Conservation (phyloP, 331 rosid species). For the Pyrus hybrid region DNA sequence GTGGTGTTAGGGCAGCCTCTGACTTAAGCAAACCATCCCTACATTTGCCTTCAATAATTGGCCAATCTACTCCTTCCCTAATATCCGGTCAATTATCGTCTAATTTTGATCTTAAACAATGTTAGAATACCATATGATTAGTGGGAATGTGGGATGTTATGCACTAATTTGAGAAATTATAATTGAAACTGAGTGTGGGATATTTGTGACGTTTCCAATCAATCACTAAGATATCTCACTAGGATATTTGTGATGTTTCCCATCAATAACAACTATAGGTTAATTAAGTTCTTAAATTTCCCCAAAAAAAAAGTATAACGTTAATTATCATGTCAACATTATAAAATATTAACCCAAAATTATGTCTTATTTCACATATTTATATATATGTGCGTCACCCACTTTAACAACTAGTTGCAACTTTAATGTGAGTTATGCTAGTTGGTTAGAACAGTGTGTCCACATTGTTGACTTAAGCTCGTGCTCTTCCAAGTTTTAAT, state of each 20-base stretch:
- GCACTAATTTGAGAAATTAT: not conserved
- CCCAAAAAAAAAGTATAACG: not conserved
- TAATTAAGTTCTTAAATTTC: not conserved
- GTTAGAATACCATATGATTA: not conserved
- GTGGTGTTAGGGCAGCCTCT: constrained; percentile 9
- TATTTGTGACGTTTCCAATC: not conserved
- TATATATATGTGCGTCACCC: not conserved
- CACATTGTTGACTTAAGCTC: too few species aligned
- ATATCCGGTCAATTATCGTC: not conserved
- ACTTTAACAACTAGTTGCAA: not conserved
- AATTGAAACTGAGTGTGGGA: not conserved
- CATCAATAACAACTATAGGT: too few species aligned
- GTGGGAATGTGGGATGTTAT: constrained; percentile 5
- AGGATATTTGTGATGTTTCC: not conserved
- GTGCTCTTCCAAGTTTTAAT: too few species aligned
- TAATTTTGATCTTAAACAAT: not conserved
- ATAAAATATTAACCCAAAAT: too few species aligned
- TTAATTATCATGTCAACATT: not conserved
- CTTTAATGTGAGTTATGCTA: not conserved
- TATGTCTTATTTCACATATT: too few species aligned
- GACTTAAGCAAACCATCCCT: not conserved
- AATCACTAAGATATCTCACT: not conserved
- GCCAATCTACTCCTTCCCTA: not conserved
- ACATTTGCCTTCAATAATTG: constrained; percentile 13
- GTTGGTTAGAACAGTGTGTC: too few species aligned